phyloP scores from a whole-genome alignment of 2,329 filamentous ascomycete species.

The Ophiostoma novo-ulmi region DNA sequence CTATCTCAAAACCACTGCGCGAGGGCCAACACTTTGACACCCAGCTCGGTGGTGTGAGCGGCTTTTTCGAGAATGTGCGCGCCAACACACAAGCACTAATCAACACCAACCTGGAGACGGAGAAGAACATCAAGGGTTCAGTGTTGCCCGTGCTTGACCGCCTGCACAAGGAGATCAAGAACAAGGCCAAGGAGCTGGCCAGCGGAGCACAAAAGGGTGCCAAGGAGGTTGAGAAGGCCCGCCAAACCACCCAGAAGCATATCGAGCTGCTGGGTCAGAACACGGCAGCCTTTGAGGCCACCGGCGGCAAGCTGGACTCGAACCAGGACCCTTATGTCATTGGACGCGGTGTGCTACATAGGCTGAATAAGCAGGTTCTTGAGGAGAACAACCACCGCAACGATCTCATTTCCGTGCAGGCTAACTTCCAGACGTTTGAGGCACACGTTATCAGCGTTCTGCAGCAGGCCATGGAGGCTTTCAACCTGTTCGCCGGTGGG shows the following conservation, averaged over 20 bases:
- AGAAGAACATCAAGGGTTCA: constrained; percentile 79
- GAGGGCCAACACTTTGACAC: constrained; percentile 94
- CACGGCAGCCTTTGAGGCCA: constrained; percentile 71
- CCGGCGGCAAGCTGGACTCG: constrained; percentile 64
- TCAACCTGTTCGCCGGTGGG: constrained; percentile 72
- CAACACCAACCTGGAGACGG: constrained; percentile 85
- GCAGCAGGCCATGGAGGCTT: constrained; percentile 75
- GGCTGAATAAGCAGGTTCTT: constrained; percentile 81
- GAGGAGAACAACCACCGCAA: constrained; percentile 96
- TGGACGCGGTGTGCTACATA: constrained; percentile 72
- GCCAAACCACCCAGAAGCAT: constrained; percentile 83
- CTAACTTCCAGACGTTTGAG: constrained; percentile 83
- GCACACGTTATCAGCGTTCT: constrained; percentile 75
- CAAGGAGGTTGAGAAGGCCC: constrained; percentile 88
- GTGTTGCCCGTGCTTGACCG: constrained; percentile 86
- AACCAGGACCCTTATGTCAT: constrained; percentile 84
- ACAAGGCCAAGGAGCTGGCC: constrained; percentile 84
- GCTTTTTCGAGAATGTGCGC: constrained; percentile 90
- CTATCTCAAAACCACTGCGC: constrained; percentile 76
- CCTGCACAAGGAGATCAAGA: constrained; percentile 93
- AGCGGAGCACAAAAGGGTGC: constrained; percentile 75
- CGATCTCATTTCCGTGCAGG: constrained; percentile 86
- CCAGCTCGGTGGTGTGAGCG: constrained; percentile 76
- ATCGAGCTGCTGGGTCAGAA: constrained; percentile 90
- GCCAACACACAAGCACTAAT: constrained; percentile 86